Evolutionary conservation across 805 yeast species (phyloP).

Genomic region (Saitoella complicata): DNA sequence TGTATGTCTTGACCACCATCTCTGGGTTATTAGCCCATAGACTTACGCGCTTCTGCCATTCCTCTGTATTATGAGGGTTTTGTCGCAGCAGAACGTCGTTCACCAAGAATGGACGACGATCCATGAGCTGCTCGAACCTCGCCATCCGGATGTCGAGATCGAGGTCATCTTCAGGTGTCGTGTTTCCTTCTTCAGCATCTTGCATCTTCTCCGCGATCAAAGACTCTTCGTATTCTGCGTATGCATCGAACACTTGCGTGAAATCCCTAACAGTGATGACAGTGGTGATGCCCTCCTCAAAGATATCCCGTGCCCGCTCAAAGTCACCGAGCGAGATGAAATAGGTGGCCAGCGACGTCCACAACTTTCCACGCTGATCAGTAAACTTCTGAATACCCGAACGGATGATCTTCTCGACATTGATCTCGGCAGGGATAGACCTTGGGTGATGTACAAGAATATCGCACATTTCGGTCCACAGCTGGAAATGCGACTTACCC

Average conservation of each 20-base stretch:
- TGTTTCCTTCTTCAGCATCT: slow-evolving; percentile 8
- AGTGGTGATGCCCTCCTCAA: slow-evolving; percentile 32
- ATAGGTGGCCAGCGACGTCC: slow-evolving; percentile 33
- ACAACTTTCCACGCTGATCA: slow-evolving; percentile 40
- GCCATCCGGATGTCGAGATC: slow-evolving; percentile 31
- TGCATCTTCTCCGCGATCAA: slow-evolving; percentile 23
- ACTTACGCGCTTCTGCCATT: slow-evolving; percentile 52
- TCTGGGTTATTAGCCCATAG: slow-evolving; percentile 27
- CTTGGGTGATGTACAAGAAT: slow-evolving; percentile 21
- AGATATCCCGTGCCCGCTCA: slow-evolving; percentile 27
- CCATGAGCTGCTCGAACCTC: slow-evolving; percentile 38
- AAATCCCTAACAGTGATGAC: slow-evolving; percentile 46
- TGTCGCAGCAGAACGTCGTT: slow-evolving; percentile 55
- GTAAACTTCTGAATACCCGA: slow-evolving; percentile 32
- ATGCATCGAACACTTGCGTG: slow-evolving; percentile 44
- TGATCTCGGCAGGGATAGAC: slow-evolving; percentile 10
- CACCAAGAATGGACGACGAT: slow-evolving; percentile 38
- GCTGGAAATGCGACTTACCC: slow-evolving; percentile 31
- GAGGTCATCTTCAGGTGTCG: slow-evolving; percentile 12
- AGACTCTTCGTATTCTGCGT: slow-evolving; percentile 43
- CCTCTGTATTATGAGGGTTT: slow-evolving; percentile 41
- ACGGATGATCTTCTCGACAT: slow-evolving; percentile 24
- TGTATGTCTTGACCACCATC: slow-evolving; percentile 39
- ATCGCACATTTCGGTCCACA: slow-evolving; percentile 33
- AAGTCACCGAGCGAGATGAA: slow-evolving; percentile 26